Conservation (phyloP, 2,329 filamentous ascomycete species). For the Fusarium pseudonygamai region DNA sequence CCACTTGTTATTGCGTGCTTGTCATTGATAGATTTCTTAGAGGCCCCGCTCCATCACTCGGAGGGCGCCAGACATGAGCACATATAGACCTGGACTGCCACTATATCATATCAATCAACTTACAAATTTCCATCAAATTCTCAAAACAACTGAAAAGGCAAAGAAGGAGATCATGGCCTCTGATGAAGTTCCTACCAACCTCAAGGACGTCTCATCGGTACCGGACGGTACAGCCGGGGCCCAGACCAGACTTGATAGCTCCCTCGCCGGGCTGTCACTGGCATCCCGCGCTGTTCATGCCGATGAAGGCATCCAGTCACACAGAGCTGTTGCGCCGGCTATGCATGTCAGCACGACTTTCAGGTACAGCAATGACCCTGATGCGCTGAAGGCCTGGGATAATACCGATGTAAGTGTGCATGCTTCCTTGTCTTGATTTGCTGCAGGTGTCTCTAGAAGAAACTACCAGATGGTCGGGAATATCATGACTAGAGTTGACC, state of each 20-base stretch:
- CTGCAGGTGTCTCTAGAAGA: not conserved
- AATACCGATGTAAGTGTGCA: conserved; percentile 64
- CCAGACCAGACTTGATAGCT: conserved; percentile 9
- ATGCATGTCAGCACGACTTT: conserved; percentile 94
- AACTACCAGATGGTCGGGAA: not conserved
- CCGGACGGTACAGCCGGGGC: conserved; percentile 17
- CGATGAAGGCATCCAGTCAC: conserved; percentile 78
- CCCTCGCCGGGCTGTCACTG: conserved; percentile 53
- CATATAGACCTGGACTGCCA: conserved; percentile 1
- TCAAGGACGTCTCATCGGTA: not conserved
- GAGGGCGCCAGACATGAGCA: conserved; percentile 12
- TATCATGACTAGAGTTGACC: not conserved
- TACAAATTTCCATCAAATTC: not conserved
- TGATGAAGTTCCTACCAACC: conserved; percentile 27
- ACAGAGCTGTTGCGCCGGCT: conserved; percentile 85
- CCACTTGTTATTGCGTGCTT: conserved; percentile 34
- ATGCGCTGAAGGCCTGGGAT: conserved; percentile 63
- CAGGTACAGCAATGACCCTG: conserved; percentile 78
- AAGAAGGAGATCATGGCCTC: conserved; percentile 32
- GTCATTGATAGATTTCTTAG: conserved; percentile 3
- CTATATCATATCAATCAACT: not conserved
- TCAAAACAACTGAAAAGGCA: not conserved
- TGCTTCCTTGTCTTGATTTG: not conserved
- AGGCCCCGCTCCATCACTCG: conserved; percentile 17
- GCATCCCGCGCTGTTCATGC: conserved; percentile 83